Percentiles rank a stretch among this genome's conserved stretches.
Evolutionary conservation across 2,329 filamentous ascomycete species (phyloP).

Genomic region (Thermothelomyces thermophilus): DNA sequence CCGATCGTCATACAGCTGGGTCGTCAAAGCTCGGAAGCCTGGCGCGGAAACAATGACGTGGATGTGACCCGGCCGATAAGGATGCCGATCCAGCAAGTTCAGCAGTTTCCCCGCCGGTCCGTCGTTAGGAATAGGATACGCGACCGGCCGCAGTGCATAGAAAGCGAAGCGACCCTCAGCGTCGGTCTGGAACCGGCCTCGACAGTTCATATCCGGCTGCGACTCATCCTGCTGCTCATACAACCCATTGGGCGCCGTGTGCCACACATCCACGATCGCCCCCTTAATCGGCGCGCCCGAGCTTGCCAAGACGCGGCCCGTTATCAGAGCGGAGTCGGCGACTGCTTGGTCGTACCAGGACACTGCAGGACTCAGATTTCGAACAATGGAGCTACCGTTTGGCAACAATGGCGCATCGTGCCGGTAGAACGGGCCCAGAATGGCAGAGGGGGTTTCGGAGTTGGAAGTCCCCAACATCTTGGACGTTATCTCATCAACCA

Average conservation of each 20-base stretch:
- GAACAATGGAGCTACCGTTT: slow-evolving; percentile 52
- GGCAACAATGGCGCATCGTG: slow-evolving; percentile 51
- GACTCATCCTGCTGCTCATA: slow-evolving; percentile 34
- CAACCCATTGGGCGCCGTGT: slow-evolving; percentile 51
- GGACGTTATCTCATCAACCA: slow-evolving; percentile 60
- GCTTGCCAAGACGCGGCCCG: slow-evolving; percentile 47
- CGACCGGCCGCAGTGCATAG: slow-evolving; percentile 55
- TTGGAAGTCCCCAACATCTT: slow-evolving; percentile 38
- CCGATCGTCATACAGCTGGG: slow-evolving; percentile 59
- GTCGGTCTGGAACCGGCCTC: slow-evolving; percentile 65
- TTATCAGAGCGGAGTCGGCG: slow-evolving; percentile 48
- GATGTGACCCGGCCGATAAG: slow-evolving; percentile 34
- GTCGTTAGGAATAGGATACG: slow-evolving; percentile 39
- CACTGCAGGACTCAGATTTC: slow-evolving; percentile 20
- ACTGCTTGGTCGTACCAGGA: slow-evolving; percentile 30
- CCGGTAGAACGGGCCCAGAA: slow-evolving; percentile 66
- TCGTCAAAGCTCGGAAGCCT: slow-evolving; percentile 59
- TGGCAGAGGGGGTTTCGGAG: slow-evolving; percentile 51
- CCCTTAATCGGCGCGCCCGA: slow-evolving; percentile 45
- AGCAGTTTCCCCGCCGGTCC: slow-evolving; percentile 33
- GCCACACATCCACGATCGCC: slow-evolving; percentile 57
- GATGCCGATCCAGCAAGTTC: slow-evolving; percentile 30
- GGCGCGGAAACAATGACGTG: slow-evolving; percentile 39
- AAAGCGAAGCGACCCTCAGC: slow-evolving; percentile 56
- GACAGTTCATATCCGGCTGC: slow-evolving; percentile 66